phyloP scores from a whole-genome alignment of 179 eudicot species.

The Beta macrorhiza region DNA sequence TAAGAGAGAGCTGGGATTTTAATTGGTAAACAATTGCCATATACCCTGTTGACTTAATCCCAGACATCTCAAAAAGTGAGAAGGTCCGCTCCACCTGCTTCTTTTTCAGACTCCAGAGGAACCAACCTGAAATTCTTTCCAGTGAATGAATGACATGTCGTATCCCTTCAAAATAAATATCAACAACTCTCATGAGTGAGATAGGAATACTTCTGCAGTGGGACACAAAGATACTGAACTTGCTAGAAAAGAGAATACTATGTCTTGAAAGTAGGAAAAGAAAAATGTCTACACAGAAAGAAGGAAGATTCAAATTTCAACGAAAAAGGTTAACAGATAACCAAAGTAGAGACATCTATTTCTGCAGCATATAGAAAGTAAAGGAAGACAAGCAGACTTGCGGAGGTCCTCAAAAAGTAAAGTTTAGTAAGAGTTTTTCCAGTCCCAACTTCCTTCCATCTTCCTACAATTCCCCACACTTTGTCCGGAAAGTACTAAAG shows the following conservation, averaged over 20 bases:
- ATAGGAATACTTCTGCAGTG: background rate
- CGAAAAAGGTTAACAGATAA: background rate
- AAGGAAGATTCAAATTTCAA: background rate
- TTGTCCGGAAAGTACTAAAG: no score
- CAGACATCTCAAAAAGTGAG: background rate
- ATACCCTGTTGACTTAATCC: background rate
- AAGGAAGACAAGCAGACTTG: no score
- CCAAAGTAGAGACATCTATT: background rate
- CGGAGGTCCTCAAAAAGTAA: no score
- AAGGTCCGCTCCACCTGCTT: no score
- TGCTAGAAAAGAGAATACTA: no score
- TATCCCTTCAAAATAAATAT: background rate
- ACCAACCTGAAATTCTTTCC: no score
- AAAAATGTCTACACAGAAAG: no score
- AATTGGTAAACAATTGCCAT: background rate
- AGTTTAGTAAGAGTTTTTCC: no score
- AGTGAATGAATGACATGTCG: background rate
- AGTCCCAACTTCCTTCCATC: background rate
- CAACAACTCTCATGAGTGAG: background rate
- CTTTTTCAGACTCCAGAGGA: no score
- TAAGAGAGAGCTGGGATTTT: background rate
- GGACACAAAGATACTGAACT: background rate
- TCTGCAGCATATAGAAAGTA: background rate
- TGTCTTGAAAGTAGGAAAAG: no score
- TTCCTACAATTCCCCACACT: no score